Evolutionary conservation across 768 basidiomycete genomes (phyloP).

Genomic region (Naganishia friedmannii): DNA sequence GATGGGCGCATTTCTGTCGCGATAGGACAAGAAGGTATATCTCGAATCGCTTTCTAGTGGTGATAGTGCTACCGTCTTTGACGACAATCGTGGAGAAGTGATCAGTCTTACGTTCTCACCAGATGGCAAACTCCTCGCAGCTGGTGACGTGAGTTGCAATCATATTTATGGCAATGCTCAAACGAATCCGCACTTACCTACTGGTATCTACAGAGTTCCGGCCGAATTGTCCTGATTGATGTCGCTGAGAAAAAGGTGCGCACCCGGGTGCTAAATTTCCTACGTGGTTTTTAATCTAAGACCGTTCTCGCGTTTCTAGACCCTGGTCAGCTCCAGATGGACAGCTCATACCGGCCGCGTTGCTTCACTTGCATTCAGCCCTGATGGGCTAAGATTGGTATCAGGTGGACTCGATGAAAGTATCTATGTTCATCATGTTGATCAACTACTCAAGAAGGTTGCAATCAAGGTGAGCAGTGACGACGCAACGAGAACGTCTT

Average conservation of each 20-base stretch:
- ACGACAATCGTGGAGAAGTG: constrained; percentile 66
- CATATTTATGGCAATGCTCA: background rate
- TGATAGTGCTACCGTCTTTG: constrained; percentile 56
- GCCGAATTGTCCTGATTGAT: constrained; percentile 76
- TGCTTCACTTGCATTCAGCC: constrained; percentile 71
- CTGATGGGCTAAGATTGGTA: constrained; percentile 71
- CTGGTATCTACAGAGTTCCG: constrained; percentile 62
- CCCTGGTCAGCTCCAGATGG: constrained; percentile 64
- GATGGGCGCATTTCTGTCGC: constrained; percentile 35
- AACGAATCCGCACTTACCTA: background rate
- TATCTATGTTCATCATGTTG: constrained; percentile 80
- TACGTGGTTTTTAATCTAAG: background rate
- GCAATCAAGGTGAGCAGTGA: constrained; percentile 60
- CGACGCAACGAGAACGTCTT: background rate
- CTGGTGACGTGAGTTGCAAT: constrained; percentile 71
- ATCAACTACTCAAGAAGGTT: constrained; percentile 65
- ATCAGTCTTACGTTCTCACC: constrained; percentile 75
- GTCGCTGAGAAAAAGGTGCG: constrained; percentile 64
- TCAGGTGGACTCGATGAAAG: constrained; percentile 91
- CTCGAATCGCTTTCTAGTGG: constrained; percentile 56
- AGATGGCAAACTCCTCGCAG: constrained; percentile 69
- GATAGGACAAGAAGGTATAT: constrained; percentile 70
- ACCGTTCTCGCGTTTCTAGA: constrained; percentile 14
- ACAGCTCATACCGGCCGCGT: constrained; percentile 79
- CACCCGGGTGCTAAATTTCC: background rate